Base-by-base conservation (phyloP, 2,329 filamentous ascomycete genomes). In the Fusarium duplospermum region DNA sequence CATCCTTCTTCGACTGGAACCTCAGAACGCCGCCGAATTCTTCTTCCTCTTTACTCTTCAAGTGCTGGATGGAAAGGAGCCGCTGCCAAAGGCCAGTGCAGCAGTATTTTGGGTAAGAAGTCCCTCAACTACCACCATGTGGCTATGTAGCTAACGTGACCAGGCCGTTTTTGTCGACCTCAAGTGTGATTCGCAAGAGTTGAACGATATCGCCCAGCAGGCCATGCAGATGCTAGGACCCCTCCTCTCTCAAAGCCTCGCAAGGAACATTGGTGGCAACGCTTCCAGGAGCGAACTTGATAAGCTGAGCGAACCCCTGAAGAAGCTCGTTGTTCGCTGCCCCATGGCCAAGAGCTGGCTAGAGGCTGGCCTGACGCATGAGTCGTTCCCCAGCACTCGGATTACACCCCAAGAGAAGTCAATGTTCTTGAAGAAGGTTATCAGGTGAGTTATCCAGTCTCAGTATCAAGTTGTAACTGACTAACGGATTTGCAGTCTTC, bases 251-350 rank as follows among this genome's bases (percentile, higher is more conserved):
- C 85, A 87, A 65, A 87, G 89, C 0, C 83, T 94, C 27, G 84
- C 92, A 3, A 86, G 87, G 67, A 93, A 94, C 67, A 87, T 94
- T 38, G 89, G 90, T 7, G 93, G 93, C 1, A 88, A 89, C 64
- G 92, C 91, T 5, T 88, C 90, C 2, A 88, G 93, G 42, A 93
- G 91, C 74, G 93, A 95, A 77, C 84, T 95, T 0, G 93, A 94
- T 75, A 91, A 89, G 75, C 83, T 95, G 7, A 89, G 89, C 64
- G 92, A 94, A 67, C 93, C 92, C 2, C 84, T 95, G 6, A 93
- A 92, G 82, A 93, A 91, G 78, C 84, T 95, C 24, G 85, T 93
- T 2, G 85, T 85, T 40, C 84, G 87, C 36, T 87, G 92, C 67
- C 83, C 87, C 1, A 84, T 85, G 64, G 86, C 91, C 6, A 90